phyloP scores from a whole-genome alignment of 2,329 filamentous ascomycete genomes.

The Madurella mycetomatis region DNA sequence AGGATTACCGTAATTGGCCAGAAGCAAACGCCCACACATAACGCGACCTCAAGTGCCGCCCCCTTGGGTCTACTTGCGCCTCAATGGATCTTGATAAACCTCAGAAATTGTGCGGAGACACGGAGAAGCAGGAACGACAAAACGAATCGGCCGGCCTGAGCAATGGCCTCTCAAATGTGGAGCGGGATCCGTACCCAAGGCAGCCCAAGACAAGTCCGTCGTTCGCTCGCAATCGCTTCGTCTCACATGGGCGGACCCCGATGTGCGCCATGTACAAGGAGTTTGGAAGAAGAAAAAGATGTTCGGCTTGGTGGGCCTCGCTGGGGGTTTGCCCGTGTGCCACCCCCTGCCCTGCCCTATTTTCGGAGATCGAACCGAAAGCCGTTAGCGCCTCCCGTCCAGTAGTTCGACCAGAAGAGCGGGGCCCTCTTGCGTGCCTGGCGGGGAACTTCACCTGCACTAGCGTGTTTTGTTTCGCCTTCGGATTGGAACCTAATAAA shows the following conservation, averaged over 20 bases:
- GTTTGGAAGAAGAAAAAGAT: not conserved
- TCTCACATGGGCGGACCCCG: not conserved
- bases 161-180: not conserved
- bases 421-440: no score
- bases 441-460: no score
- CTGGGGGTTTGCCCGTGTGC: not conserved
- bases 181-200: slow-evolving; percentile 3
- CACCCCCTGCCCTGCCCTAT: not conserved
- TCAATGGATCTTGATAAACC: no score
- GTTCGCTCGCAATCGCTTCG: not conserved
- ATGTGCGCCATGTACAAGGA: not conserved
- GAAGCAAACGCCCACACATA: no score
- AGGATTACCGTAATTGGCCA: no score
- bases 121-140: no score
- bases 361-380: slow-evolving; percentile 13
- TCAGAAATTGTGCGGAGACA: no score
- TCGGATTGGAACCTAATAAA: no score
- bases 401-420: not conserved
- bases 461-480: no score
- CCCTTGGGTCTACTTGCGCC: no score
- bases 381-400: slow-evolving; percentile 12
- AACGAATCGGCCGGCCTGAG: no score
- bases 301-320: slow-evolving; percentile 1
- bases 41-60: no score
- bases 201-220: not conserved